phyloP scores from a whole-genome alignment of 2,329 filamentous ascomycete species.

The Didymosphaeria variabile region DNA sequence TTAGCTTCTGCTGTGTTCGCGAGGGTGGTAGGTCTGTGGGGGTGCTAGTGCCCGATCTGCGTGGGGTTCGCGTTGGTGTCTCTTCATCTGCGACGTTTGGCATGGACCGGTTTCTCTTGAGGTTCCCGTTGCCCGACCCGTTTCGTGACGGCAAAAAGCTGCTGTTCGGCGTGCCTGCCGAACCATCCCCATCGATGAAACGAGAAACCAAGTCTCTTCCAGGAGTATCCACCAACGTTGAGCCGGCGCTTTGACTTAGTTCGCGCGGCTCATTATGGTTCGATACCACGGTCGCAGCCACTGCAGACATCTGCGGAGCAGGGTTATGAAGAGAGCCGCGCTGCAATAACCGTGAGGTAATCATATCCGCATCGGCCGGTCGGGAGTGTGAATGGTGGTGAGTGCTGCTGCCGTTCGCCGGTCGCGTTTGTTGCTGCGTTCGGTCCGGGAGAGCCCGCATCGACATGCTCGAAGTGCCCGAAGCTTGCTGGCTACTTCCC shows the following conservation, averaged over 20 bases:
- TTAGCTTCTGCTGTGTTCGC: conserved; percentile 78
- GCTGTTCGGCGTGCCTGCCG: conserved; percentile 52
- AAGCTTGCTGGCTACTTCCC: conserved; percentile 25
- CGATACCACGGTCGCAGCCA: conserved; percentile 62
- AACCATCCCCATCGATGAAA: conserved; percentile 55
- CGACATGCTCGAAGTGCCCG: conserved; percentile 14
- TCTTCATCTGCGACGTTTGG: conserved; percentile 47
- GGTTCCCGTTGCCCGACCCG: conserved; percentile 32
- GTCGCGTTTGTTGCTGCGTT: conserved; percentile 28
- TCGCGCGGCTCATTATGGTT: conserved; percentile 45
- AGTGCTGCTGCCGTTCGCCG: conserved; percentile 43
- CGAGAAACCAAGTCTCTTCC: conserved; percentile 55
- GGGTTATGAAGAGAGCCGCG: conserved; percentile 69
- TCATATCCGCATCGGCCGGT: conserved; percentile 67
- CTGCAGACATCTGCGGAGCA: conserved; percentile 71
- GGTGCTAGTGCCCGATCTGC: conserved; percentile 50
- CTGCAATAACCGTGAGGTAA: conserved; percentile 73
- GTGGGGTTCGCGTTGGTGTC: conserved; percentile 36
- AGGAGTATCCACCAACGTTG: conserved; percentile 51
- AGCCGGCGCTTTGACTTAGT: conserved; percentile 49
- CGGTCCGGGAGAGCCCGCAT: conserved; percentile 37
- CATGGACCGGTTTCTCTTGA: conserved; percentile 50
- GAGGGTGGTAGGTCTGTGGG: conserved; percentile 59
- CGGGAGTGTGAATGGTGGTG: conserved; percentile 48
- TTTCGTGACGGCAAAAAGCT: conserved; percentile 46